phyloP scores from a whole-genome alignment of 2,329 filamentous ascomycete genomes.

The Apiospora rasikravindrae region DNA sequence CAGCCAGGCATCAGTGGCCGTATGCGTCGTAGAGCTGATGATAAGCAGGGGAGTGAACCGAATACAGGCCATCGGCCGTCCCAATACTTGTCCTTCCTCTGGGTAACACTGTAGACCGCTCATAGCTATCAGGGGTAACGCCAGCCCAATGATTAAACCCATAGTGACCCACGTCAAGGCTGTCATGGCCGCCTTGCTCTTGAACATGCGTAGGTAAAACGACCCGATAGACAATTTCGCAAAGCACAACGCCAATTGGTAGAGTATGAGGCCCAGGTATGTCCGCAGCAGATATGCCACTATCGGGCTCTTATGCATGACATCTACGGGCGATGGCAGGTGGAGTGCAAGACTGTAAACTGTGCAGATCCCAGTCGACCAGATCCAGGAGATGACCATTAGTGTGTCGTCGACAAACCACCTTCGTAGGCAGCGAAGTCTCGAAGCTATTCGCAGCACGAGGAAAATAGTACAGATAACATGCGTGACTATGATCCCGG shows the following conservation, averaged over 20 bases:
- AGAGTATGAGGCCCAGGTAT: slow-evolving; percentile 10
- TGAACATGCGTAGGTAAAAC: slow-evolving; percentile 16
- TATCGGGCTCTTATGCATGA: not conserved
- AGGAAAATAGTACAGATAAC: slow-evolving; percentile 14
- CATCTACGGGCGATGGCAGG: not conserved
- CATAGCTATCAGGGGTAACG: slow-evolving; percentile 13
- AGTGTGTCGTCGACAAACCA: slow-evolving; percentile 21
- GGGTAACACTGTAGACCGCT: slow-evolving; percentile 2
- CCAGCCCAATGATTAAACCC: not conserved
- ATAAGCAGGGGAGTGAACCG: slow-evolving; percentile 11
- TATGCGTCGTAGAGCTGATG: slow-evolving; percentile 9
- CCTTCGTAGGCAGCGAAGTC: slow-evolving; percentile 7
- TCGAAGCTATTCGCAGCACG: not conserved
- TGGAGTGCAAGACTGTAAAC: slow-evolving; percentile 11
- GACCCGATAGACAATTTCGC: slow-evolving; percentile 12
- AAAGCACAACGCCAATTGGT: slow-evolving; percentile 14
- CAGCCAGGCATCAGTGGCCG: slow-evolving; percentile 15
- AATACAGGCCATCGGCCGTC: slow-evolving; percentile 8
- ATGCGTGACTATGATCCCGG: not conserved
- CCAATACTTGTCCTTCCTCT: not conserved
- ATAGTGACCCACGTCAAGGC: slow-evolving; percentile 16
- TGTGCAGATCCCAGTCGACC: slow-evolving; percentile 1
- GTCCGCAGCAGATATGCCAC: not conserved
- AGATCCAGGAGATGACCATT: slow-evolving; percentile 17
- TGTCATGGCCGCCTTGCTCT: not conserved